Percentiles rank a stretch among this genome's conserved stretches.
Evolutionary conservation across 257 asterid species (phyloP).

Genomic region (Vinca minor): DNA sequence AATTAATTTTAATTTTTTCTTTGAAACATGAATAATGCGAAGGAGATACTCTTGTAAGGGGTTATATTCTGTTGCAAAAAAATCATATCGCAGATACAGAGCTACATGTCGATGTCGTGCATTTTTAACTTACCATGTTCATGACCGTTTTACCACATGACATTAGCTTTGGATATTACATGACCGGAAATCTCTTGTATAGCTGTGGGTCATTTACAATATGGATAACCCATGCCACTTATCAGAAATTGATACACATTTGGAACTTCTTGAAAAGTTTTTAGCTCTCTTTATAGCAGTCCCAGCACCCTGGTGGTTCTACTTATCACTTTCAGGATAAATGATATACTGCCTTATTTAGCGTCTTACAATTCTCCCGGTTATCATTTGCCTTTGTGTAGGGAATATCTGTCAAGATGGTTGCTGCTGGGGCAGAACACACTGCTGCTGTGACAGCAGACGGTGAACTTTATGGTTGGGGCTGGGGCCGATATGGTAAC

Average conservation of each 20-base stretch:
- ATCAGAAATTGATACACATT: background rate
- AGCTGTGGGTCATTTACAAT: background rate
- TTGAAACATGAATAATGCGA: background rate
- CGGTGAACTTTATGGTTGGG: constrained; percentile 98
- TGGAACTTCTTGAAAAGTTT: too few species aligned
- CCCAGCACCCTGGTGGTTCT: background rate
- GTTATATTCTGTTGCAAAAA: background rate
- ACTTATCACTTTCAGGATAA: background rate
- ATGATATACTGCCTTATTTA: background rate
- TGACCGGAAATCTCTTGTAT: too few species aligned
- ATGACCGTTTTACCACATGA: background rate
- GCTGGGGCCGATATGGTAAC: constrained; percentile 99
- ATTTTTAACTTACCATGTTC: background rate
- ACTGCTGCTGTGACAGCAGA: constrained; percentile 98
- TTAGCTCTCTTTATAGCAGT: background rate
- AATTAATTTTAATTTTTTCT: background rate
- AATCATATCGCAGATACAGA: background rate
- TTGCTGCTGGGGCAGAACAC: constrained; percentile 99
- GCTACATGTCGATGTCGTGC: background rate
- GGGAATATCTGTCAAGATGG: constrained; percentile 86
- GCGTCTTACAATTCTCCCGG: constrained; percentile 1
- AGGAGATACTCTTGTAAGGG: background rate
- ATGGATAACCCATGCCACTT: background rate
- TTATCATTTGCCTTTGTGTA: constrained; percentile 18
- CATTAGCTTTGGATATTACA: background rate